phyloP scores from a whole-genome alignment of 2,329 filamentous ascomycete genomes.

The Hypoxylon sp. region DNA sequence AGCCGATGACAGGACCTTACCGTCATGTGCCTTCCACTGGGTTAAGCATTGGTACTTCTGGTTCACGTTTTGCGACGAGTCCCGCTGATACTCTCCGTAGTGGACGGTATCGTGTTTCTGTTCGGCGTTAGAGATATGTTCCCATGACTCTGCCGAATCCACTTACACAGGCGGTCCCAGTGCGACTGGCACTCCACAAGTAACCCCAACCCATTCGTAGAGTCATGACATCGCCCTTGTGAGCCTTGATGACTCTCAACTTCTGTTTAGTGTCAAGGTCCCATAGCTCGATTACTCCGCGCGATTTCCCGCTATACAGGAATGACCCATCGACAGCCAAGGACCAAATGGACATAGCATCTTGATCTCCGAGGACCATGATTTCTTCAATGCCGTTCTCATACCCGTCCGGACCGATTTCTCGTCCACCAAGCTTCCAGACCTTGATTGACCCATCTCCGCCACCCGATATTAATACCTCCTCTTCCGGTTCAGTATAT shows the following conservation, averaged over 20 bases:
- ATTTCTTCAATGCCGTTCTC: slow-evolving; percentile 78
- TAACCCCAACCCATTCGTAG: slow-evolving; percentile 88
- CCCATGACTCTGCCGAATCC: neutral
- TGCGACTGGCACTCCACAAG: slow-evolving; percentile 90
- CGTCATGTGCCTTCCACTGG: slow-evolving; percentile 86
- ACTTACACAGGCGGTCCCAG: slow-evolving; percentile 85
- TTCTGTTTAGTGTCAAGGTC: slow-evolving; percentile 95
- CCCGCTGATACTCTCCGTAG: slow-evolving; percentile 69
- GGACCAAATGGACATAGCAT: slow-evolving; percentile 78
- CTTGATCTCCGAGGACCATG: slow-evolving; percentile 73
- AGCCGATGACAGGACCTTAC: slow-evolving; percentile 88
- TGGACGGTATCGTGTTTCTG: slow-evolving; percentile 78
- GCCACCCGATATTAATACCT: slow-evolving; percentile 90
- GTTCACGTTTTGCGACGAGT: slow-evolving; percentile 70
- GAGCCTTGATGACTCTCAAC: slow-evolving; percentile 86
- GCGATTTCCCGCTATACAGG: slow-evolving; percentile 89
- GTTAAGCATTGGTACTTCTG: slow-evolving; percentile 86
- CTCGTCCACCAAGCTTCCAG: slow-evolving; percentile 77
- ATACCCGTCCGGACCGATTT: slow-evolving; percentile 65
- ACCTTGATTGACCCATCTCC: slow-evolving; percentile 95
- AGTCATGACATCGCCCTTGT: slow-evolving; percentile 86
- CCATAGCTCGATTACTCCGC: slow-evolving; percentile 94
- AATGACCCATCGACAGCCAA: slow-evolving; percentile 91
- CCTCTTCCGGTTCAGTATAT: slow-evolving; percentile 78
- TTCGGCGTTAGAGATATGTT: slow-evolving; percentile 37